phyloP scores from a whole-genome alignment of 176 grass and related monocot species.

The Alloteropsis semialata region DNA sequence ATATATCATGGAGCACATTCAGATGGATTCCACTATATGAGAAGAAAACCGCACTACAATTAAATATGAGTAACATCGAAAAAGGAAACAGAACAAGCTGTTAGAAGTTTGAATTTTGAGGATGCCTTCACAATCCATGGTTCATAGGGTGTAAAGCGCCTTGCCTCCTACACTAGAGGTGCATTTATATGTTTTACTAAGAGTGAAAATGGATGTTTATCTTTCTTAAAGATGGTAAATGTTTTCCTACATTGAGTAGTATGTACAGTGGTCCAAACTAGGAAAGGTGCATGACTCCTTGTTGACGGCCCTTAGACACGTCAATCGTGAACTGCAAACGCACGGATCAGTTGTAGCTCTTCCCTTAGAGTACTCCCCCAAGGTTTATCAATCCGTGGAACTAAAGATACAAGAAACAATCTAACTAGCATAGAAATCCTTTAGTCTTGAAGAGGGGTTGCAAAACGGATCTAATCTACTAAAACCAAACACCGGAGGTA shows the following conservation, averaged over 20 bases:
- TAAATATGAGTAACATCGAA: not conserved
- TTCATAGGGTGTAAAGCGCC: not conserved
- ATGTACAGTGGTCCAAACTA: not conserved
- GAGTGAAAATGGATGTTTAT: not conserved
- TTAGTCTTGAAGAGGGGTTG: too few species aligned
- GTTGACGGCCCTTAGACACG: too few species aligned
- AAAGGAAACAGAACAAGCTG: not conserved
- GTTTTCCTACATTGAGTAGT: not conserved
- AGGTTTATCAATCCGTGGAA: too few species aligned
- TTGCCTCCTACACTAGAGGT: not conserved
- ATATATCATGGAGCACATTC: too few species aligned
- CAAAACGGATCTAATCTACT: too few species aligned
- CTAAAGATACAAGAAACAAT: too few species aligned
- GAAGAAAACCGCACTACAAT: not conserved
- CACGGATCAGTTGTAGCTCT: too few species aligned
- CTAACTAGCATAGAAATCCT: too few species aligned
- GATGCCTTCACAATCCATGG: not conserved
- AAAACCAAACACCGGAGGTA: too few species aligned
- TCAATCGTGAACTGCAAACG: too few species aligned
- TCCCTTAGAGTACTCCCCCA: too few species aligned
- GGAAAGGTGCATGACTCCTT: not conserved
- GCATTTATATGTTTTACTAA: not conserved
- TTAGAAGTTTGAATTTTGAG: not conserved
- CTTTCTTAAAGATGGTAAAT: not conserved
- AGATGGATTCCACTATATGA: too few species aligned